A percentile compares a stretch with the other conserved stretches of the same genome.
Conservation (phyloP, 306 rosid species). For the Begonia masoniana region DNA sequence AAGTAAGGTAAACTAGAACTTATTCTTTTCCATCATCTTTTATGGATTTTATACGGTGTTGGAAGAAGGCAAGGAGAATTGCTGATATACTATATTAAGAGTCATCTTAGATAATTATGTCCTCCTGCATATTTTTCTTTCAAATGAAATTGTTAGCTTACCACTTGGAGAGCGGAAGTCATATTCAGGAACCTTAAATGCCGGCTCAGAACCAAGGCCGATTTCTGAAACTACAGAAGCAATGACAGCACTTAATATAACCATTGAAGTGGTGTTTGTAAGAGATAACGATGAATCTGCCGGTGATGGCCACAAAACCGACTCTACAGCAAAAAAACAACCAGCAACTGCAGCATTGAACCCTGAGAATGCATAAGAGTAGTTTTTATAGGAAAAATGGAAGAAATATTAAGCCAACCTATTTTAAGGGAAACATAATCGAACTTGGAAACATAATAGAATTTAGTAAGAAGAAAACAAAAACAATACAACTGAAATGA, state of each 20-base stretch:
- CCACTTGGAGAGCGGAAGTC: constrained; percentile 88
- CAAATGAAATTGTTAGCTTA: constrained; percentile 15
- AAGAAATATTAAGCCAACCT: neutral
- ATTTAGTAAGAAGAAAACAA: too few species aligned
- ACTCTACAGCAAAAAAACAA: constrained; percentile 80
- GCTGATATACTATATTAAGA: too few species aligned
- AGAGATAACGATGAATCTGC: constrained; percentile 48
- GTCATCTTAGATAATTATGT: too few species aligned
- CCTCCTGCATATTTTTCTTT: too few species aligned
- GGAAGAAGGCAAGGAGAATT: too few species aligned
- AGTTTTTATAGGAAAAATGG: neutral
- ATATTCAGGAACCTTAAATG: constrained; percentile 71
- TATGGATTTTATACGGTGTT: too few species aligned
- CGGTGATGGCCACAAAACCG: constrained; percentile 83
- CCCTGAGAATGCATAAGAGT: constrained; percentile 30
- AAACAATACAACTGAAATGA: too few species aligned
- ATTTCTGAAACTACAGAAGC: constrained; percentile 78
- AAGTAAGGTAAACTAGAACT: too few species aligned
- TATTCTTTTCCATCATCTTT: too few species aligned
- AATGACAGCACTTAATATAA: constrained; percentile 80
- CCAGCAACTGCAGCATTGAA: constrained; percentile 96
- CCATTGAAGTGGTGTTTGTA: constrained; percentile 80
- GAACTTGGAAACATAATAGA: neutral
- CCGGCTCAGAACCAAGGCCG: constrained; percentile 84
- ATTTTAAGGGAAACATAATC: neutral